Evolutionary conservation across 1,139 yeast species (phyloP), one percentile per base, ranked within the genome.

Genomic region (Candida labiduridarum): DNA sequence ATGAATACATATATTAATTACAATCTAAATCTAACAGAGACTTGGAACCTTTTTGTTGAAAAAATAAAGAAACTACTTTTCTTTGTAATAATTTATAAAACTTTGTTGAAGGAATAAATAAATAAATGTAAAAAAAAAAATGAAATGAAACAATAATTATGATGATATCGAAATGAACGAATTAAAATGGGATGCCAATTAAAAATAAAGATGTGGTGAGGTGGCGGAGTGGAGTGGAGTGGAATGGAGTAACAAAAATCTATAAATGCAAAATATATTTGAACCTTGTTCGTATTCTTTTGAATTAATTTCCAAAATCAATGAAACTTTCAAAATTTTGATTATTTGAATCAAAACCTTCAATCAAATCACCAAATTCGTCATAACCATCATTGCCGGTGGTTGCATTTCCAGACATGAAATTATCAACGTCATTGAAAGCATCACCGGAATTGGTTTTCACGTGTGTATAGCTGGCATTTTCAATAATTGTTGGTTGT

Each of bases 281-380:
- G n/a, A 31, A 4, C 16, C 9, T 11, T 16, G 29, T 4, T 31
- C 18, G 5, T 31, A 18, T 4, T 41, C 6, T 3, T 30, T 30
- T 18, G 18, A 30, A 1, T 39, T 40, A 46, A 15, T 46, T 46
- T 18, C 42, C 49, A 41, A 46, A 46, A 41, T 46, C 42, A 25
- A 46, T 46, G 29, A 46, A 46, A 46, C 34, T 44, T 27, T 44
- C 46, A 10, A 44, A 25, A 18, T 44, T 44, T 15, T 40, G 42
- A 29, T n/a, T 33, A 25, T 25, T 44, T 5, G 33, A 14, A 16
- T 27, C 33, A 36, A 34, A 16, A 16, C 36, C 40, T 14, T 41
- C 30, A 2, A 19, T 14, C 29, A 35, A 35, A 19, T 33, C 36
- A 34, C 44, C 38, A 15, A 41, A 41, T 16, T 46, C 42, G 15